Base-by-base conservation (phyloP, 2,329 filamentous ascomycete species). In the Cytospora chrysosperma region DNA sequence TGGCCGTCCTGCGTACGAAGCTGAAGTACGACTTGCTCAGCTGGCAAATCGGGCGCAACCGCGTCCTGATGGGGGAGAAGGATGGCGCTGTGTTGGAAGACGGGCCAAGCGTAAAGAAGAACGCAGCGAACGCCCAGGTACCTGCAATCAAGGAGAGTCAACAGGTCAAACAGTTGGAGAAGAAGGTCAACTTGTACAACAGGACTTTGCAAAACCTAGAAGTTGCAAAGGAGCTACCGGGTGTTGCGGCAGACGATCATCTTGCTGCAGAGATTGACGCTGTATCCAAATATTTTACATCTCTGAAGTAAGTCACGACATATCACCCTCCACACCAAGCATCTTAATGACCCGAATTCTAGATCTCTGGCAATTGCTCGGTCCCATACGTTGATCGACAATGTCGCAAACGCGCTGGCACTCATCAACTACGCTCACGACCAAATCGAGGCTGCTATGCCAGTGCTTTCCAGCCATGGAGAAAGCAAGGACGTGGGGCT, bases 1-100 rank as follows among this genome's bases (percentile, higher is more conserved):
- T 99, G 53, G 93, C 97, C 69, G 90, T 99, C 64, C 96, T 93
- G 4, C 89, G 91, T 66, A 96, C 96, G 0, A 93, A 94, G 1
- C 92, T 98, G 62, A 96, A 95, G 75, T 98, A 96, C 75, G 91
- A 92, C 68, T 87, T 97, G 76, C 90, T 99, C 62, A 93, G 92
- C 72, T 98, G 93, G 93, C 86, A 95, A 74, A 91, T 98, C 67
- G 94, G 94, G 28, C 88, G 95, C 55, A 98, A 99, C 75, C 85
- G 95, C 60, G 89, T 97, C 0, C 79, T 99, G 66, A 91, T 92
- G 58, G 93, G 94, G n/a, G 79, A 85, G 8, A 83, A 90, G 61
- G 94, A 98, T 70, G 94, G 94, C 3, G 83, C 91, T 19, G 75
- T 83, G 19, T 75, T 84, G 24, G 81, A 83, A 21, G 82, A 82